Base-by-base conservation (phyloP, 352 stramenopile genomes). In the Phytophthora citrophthora region DNA sequence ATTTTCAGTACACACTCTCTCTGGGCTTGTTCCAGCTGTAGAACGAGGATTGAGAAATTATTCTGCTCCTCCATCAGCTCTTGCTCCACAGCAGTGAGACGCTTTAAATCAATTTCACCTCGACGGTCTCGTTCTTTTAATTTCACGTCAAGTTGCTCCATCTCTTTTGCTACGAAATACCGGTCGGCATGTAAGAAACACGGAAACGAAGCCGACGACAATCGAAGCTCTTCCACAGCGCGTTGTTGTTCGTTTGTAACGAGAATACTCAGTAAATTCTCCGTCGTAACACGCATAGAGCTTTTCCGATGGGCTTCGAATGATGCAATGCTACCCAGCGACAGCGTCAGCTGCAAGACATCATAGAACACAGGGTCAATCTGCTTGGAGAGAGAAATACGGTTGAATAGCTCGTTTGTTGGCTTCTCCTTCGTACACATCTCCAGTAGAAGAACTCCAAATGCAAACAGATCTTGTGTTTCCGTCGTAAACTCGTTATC, bases 41-140 rank as follows among this genome's bases (percentile, higher is more conserved):
- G 61, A 18, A 89, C 82, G 10, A 93, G 55, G 9, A 91, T 60
- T 4, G 77, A 71, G 45, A 91, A 93, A 54, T 89, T 90, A 20
- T 62, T 77, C 40, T 93, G 82, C 32, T 93, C 85, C 0, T 91
- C 81, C 0, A 90, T 39, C 1, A 94, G 60, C 20, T 94, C 81
- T 27, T 75, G 61, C 44, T 92, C 81, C 5, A 91, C 83, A 1
- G 79, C 79, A 26, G 54, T 63, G 12, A 94, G 77, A 13, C 83
- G 69, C 55, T 91, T 88, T 2, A 83, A 48, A 32, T 79, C 76
- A 1, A 83, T 53, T 44, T 77, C 53, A 3, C 48, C 71, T 48
- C 77, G 70, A 6, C 40, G 49, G 27, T 75, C 61, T n/a, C 70
- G 67, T 24, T 73, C 43, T 23, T 34, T 45, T 20, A 81, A 43